Evolutionary conservation across 129 eudicot genomes (phyloP), one percentile per base, ranked within the genome.

Genomic region (Pittosporum tobira): DNA sequence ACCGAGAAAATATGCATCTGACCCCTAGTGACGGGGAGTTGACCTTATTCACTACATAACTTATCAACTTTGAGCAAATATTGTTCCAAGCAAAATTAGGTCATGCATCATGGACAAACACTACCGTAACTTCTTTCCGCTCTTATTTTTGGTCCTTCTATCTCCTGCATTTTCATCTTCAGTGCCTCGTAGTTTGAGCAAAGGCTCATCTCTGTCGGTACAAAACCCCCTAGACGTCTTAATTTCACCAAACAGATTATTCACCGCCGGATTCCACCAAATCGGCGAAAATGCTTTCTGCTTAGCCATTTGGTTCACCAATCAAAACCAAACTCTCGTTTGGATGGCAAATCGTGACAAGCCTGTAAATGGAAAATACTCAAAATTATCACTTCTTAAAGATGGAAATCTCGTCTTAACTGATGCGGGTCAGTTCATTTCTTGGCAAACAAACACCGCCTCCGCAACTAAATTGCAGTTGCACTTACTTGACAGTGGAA

Each of bases 231-330:
- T 43, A 3, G 48, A 69, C 20, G 46, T 57, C 15, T 61, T 74
- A 4, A 34, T 75, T 21, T 75, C 64, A 8, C 61, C 70, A 18
- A 76, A 76, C 9, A 63, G 51, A 18, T 43, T 58, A 20, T 82
- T 75, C 71, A 40, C 77, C 0, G 79, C 81, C 15, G 84, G 84
- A 8, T 82, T 82, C 51, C 47, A 71, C 63, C 6, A 53, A 6
- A 72, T 78, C 7, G 84, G 84, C 44, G 62, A 64, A 16, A 78
- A 78, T 47, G 84, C 89, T 25, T 78, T 66, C 50, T 55, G n/a
- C 50, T 78, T 82, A 19, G 55, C 77, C 12, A 63, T 82, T 20
- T 78, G 82, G 85, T 69, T 71, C 68, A 65, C 79, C 8, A 51
- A 73, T 45, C 40, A 51, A 26, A n/a, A n/a, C n/a, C 61, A 62